A percentile compares a stretch with the other conserved stretches of the same genome.
phyloP scores from a whole-genome alignment of 495 filamentous ascomycete genomes.

The Hypoxylon lenormandii region DNA sequence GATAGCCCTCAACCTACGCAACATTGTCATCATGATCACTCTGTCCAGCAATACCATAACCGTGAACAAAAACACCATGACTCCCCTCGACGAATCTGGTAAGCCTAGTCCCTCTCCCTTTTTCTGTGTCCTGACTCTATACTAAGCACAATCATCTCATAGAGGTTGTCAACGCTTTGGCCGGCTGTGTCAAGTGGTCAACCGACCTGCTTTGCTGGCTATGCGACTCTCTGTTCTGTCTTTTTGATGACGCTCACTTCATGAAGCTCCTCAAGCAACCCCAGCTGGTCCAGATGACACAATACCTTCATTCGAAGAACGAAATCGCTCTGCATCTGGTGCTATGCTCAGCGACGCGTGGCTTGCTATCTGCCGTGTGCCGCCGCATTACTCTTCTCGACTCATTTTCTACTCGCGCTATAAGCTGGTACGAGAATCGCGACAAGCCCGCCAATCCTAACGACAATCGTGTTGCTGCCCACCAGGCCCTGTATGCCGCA shows the following conservation, averaged over 20 bases:
- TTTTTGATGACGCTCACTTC: slow-evolving; percentile 67
- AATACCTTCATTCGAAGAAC: slow-evolving; percentile 58
- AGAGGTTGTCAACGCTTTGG: slow-evolving; percentile 68
- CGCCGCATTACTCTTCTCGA: slow-evolving; percentile 68
- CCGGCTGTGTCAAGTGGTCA: slow-evolving; percentile 72
- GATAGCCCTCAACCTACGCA: slow-evolving; percentile 76
- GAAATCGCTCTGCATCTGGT: slow-evolving; percentile 74
- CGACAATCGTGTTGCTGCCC: slow-evolving; percentile 40
- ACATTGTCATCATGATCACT: slow-evolving; percentile 74
- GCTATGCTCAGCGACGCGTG: slow-evolving; percentile 77
- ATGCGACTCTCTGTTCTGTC: slow-evolving; percentile 72
- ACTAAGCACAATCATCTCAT: slow-evolving; percentile 7
- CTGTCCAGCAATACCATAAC: slow-evolving; percentile 64
- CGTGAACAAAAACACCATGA: slow-evolving; percentile 54
- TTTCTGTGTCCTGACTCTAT: background rate
- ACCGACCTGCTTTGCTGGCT: slow-evolving; percentile 76
- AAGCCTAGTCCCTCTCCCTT: slow-evolving; percentile 38
- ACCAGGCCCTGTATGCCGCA: slow-evolving; percentile 56
- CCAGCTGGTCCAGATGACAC: slow-evolving; percentile 63
- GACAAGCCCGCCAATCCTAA: slow-evolving; percentile 28
- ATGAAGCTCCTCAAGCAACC: slow-evolving; percentile 56
- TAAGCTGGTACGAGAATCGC: slow-evolving; percentile 55
- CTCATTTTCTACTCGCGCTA: slow-evolving; percentile 52
- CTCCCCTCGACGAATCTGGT: slow-evolving; percentile 75
- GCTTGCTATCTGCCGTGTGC: slow-evolving; percentile 75